phyloP scores from a whole-genome alignment of 257 asterid genomes.

The Plantago major region DNA sequence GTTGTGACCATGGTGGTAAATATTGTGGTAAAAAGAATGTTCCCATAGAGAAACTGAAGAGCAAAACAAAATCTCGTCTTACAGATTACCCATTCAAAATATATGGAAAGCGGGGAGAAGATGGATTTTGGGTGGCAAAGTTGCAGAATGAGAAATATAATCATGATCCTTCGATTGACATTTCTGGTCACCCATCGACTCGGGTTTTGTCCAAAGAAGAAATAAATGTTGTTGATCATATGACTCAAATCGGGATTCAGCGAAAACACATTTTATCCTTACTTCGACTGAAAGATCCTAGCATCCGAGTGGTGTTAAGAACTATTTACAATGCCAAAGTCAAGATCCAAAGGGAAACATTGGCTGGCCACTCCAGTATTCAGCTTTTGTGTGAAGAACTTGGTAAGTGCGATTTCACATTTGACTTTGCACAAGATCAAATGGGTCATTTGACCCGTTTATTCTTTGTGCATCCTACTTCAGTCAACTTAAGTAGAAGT shows the following conservation, averaged over 20 bases:
- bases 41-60: background rate
- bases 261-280: background rate
- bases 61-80: background rate
- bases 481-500: background rate
- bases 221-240: background rate
- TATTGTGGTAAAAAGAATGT: background rate
- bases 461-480: background rate
- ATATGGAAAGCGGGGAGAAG: background rate
- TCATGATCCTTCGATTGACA: background rate
- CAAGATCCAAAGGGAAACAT: too few relatives aligned
- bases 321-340: background rate
- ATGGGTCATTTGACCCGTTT: too few relatives aligned
- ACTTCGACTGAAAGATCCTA: background rate
- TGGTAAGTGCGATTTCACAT: background rate
- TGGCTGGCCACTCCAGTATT: background rate
- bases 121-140: background rate
- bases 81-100: background rate
- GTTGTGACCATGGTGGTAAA: background rate
- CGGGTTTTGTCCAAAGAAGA: too few relatives aligned
- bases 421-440: background rate
- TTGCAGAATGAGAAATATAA: background rate
- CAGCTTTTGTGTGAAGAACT: slow-evolving; percentile 1
- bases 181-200: background rate
- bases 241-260: background rate
- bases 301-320: background rate